phyloP scores from a whole-genome alignment of 2,329 filamentous ascomycete genomes.

The Venturia carpophila region DNA sequence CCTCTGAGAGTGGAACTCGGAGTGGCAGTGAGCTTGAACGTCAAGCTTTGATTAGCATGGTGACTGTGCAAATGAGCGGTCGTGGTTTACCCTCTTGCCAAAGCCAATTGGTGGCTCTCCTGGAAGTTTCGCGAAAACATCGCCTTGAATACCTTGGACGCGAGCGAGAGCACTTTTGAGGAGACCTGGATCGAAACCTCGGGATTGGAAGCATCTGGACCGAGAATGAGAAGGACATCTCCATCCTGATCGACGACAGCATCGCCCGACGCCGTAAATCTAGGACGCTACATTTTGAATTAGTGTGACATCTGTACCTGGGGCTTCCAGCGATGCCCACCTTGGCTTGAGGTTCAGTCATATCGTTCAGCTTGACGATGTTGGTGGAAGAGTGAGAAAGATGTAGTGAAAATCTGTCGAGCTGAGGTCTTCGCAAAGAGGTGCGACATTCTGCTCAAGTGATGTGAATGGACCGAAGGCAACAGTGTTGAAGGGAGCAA shows the following conservation, averaged over 20 bases:
- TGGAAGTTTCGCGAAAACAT: slow-evolving; percentile 3
- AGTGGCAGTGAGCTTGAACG: not conserved
- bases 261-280: not conserved
- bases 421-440: not conserved
- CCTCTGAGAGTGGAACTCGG: not conserved
- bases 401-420: not conserved
- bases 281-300: not conserved
- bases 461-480: not conserved
- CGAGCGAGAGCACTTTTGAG: not conserved
- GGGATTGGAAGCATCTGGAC: not conserved
- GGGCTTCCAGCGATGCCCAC: not conserved
- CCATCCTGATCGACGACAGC: not conserved
- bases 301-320: not conserved
- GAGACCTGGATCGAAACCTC: not conserved
- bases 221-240: not conserved
- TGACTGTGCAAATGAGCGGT: not conserved
- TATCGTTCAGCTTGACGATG: not conserved
- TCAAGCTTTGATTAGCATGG: not conserved
- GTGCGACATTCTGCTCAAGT: not conserved
- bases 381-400: not conserved
- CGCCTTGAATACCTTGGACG: slow-evolving; percentile 9
- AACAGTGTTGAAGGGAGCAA: not conserved
- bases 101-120: not conserved
- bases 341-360: not conserved
- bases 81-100: not conserved